Evolutionary conservation across 257 asterid species (phyloP), one percentile per base, ranked within the genome.

Genomic region (Fraxinus cuspidata): DNA sequence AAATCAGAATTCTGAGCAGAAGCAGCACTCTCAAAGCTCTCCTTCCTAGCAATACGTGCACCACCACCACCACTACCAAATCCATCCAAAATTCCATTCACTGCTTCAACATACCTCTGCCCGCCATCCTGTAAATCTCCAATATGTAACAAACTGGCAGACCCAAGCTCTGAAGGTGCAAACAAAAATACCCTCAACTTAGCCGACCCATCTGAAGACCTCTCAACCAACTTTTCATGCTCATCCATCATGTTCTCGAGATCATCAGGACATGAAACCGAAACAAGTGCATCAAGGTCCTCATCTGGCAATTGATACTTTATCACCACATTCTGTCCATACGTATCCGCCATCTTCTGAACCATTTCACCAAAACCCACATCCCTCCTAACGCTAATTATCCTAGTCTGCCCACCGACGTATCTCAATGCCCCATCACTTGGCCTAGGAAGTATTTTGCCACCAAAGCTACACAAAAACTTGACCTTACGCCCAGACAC

Each of bases 201-300:
- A 78, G 94, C 94, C 0, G 97, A 92, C 71, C 97, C 97, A 56
- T 93, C 97, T 0, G 90, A 72, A 60, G 92, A 89, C 86, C 94
- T 89, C 87, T 92, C 97, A 2, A 73, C 73, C 89, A 90, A 77
- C 89, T 88, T 96, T 70, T 93, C 94, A 85, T 90, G 92, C 83
- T 96, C 99, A 49, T 96, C 99, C 96, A 96, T 92, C 99, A 96
- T 96, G 84, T 96, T 96, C 73, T 93, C 99, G 60, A 96, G 93
- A 86, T 96, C 99, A 81, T 96, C 98, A 7, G 92, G 81, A 76
- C 97, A 91, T 10, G 98, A 92, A 88, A 96, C 96, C 3, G 99
- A 79, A 2, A 96, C 97, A 51, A 96, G 97, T 11, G 98, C 97
- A 82, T 96, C 99, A 51, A 96, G 97, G 80, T 92, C 98, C 85